Base-by-base conservation (phyloP, 2,329 filamentous ascomycete species). In the Aureobasidium melanogenum region DNA sequence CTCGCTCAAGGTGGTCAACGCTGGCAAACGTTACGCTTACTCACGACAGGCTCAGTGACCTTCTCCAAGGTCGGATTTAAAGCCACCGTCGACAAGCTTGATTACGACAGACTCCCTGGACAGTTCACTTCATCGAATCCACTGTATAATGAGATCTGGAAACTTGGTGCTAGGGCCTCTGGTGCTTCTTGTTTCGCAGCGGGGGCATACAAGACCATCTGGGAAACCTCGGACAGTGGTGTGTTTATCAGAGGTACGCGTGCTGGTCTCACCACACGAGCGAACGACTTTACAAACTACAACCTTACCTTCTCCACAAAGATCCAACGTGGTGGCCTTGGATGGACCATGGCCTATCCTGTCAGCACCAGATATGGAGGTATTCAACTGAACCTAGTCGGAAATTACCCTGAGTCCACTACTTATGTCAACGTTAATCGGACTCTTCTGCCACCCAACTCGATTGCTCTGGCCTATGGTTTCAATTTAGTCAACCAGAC, bases 1-100 rank as follows among this genome's bases (percentile, higher is more conserved):
- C 71, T 78, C 39, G 60, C 77, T 0, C 76, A 78, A 64, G 76
- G 75, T 4, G 74, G 73, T 0, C 74, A 76, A 63, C 65, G 72
- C 63, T 78, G 75, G 75, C 69, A 76, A 62, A 71, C 73, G 0
- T 65, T 77, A 26, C 67, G 68, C 2, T 66, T 77, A 0, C 65
- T 77, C 19, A 74, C 71, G 0, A 68, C 73, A 24, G 68, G 66
- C 0, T 67, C 67, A 1, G 62, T 77, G 3, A 68, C 65, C 0
- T 69, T 78, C 54, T 8, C 41, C 2, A 65, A 62, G 5, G 51
- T 62, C 1, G 75, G 76, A 0, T 69, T 76, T 14, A 66, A 65
- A 47, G 61, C 68, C 0, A 74, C 70, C 1, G 68, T 72, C 10
- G 63, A 68, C 3, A 67, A 64, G 1, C 61, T 61, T 2, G 60